Evolutionary conservation across 176 grass and related monocot genomes (phyloP).

Genomic region (Triticum urartu): DNA sequence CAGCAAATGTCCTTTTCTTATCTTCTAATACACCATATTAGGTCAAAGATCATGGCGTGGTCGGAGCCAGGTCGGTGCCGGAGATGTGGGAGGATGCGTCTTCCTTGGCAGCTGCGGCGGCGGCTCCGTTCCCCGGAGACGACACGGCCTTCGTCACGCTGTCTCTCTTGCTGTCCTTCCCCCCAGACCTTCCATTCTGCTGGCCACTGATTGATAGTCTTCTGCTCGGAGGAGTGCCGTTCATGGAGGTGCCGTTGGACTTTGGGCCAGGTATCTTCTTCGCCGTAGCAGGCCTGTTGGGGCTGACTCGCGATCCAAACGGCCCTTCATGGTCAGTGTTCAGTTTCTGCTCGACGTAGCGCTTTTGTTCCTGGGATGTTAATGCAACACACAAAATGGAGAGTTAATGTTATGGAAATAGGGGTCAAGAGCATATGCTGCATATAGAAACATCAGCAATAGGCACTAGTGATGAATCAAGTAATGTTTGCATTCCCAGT

Average conservation of each 20-base stretch:
- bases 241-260: conserved; percentile 57
- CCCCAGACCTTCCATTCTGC: conserved; percentile 52
- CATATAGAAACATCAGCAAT: not conserved
- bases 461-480: not conserved
- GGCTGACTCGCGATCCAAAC: conserved; percentile 64
- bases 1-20: conserved; percentile 33
- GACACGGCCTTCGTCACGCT: not conserved
- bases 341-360: conserved; percentile 53
- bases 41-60: conserved; percentile 62
- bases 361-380: conserved; percentile 81
- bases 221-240: conserved; percentile 62
- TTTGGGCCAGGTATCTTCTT: conserved; percentile 70
- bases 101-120: conserved; percentile 31
- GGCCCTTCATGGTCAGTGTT: conserved; percentile 64
- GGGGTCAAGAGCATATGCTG: not conserved
- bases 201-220: conserved; percentile 69
- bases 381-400: not conserved
- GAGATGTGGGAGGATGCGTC: conserved; percentile 47
- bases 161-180: conserved; percentile 77
- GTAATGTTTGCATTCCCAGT: not conserved
- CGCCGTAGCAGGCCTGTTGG: conserved; percentile 51
- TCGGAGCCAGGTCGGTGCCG: conserved; percentile 42
- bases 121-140: conserved; percentile 35
- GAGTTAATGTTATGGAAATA: not conserved
- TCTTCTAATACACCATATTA: conserved; percentile 51